Base-by-base conservation (phyloP, 345 rosid species). In the Arabis alpina region DNA sequence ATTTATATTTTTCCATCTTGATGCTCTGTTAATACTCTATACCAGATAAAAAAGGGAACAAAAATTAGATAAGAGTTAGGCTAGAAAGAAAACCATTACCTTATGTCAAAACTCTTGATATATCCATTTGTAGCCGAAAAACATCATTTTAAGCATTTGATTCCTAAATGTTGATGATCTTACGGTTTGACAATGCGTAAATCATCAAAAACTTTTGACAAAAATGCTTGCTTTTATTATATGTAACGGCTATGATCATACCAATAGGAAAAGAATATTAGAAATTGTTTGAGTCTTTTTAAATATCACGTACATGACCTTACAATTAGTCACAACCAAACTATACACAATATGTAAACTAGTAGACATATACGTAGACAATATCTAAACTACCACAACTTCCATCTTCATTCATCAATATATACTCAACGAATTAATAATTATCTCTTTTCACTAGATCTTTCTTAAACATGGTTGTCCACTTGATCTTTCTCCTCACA, bases 331-430 rank as follows among this genome's bases (percentile, higher is more conserved):
- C 71, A 30, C 53, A 56, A 73, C 77, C 54, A 57, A 30, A 13
- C 12, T 5, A 15, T 42, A 30, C 54, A 72, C 3, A 63, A 19
- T 11, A 9, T 13, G 16, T 28, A 40, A n/a, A 25, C 64, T 40
- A 19, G 25, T 28, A 23, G 28, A 36, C 57, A 55, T 34, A 44
- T 34, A 44, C 32, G 11, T 14, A 44, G 12, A 61, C 25, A 52
- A 54, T 57, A 73, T 74, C 77, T 51, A 51, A 74, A 66, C 77
- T 28, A 70, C 77, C 67, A 23, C 61, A 73, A 30, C 48, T 42
- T 42, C 48, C 58, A 54, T 49, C 45, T 65, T 10, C 15, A 8
- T 32, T 30, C 36, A 50, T 10, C 27, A 41, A 30, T 65, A 58
- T 15, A 57, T 57, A 64, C 30, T 53, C 14, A 14, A 45, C 8